Conservation (phyloP, 805 yeast species). For the Komagataella mondaviorum region DNA sequence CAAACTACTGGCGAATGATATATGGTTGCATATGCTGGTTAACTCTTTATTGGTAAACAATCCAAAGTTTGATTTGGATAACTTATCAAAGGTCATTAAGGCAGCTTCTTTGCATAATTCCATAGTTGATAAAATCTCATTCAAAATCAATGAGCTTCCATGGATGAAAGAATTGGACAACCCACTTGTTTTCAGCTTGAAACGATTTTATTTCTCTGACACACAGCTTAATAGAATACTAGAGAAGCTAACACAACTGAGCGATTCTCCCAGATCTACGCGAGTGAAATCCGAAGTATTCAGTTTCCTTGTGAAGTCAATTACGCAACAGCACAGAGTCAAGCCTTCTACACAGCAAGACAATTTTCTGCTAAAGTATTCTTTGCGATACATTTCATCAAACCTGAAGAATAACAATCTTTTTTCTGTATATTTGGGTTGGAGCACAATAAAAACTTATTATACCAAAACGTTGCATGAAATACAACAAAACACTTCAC, state of each 20-base stretch:
- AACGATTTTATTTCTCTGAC: not conserved
- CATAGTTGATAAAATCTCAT: not conserved
- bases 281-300: not conserved
- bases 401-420: too few relatives aligned
- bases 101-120: not conserved
- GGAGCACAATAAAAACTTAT: not conserved
- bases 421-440: not conserved
- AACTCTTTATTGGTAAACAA: not conserved
- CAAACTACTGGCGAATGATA: not conserved
- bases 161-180: not conserved
- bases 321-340: not conserved
- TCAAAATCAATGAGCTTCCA: not conserved
- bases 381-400: not conserved
- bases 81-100: not conserved
- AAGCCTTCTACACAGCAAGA: not conserved
- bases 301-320: not conserved
- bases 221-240: not conserved
- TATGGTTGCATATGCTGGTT: not conserved
- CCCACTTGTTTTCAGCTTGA: not conserved
- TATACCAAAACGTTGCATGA: not conserved
- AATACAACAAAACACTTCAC: not conserved
- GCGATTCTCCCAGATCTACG: not conserved
- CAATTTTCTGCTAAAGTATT: not conserved
- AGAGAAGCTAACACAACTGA: not conserved
- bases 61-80: not conserved